phyloP scores from a whole-genome alignment of 768 basidiomycete species.

The Boletus speciosus region DNA sequence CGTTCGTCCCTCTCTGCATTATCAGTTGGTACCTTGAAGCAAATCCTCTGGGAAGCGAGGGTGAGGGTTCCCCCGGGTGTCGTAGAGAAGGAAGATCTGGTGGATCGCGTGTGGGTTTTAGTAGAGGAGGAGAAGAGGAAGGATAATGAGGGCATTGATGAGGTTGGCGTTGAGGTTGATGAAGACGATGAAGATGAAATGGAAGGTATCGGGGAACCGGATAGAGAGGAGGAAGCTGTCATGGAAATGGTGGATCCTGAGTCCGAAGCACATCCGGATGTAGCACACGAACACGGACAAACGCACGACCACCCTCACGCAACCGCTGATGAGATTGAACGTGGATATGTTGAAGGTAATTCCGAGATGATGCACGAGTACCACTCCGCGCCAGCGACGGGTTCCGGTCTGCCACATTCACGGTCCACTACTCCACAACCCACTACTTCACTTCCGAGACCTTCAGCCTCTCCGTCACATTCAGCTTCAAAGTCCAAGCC shows the following conservation, averaged over 20 bases:
- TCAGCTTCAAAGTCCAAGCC: slow-evolving; percentile 35
- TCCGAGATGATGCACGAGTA: slow-evolving; percentile 2
- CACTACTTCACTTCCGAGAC: slow-evolving; percentile 17
- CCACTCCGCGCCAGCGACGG: background rate
- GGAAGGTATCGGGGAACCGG: slow-evolving; percentile 22
- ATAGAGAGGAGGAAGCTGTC: slow-evolving; percentile 15
- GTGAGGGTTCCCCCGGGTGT: slow-evolving; percentile 51
- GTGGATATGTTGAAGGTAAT: background rate
- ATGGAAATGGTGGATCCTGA: slow-evolving; percentile 16
- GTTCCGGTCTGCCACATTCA: background rate
- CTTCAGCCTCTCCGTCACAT: slow-evolving; percentile 31
- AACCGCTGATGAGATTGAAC: background rate
- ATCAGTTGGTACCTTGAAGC: slow-evolving; percentile 71
- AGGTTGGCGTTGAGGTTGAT: slow-evolving; percentile 9
- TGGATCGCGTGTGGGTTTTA: slow-evolving; percentile 58
- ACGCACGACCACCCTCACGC: background rate
- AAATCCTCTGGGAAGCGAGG: slow-evolving; percentile 76
- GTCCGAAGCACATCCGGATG: slow-evolving; percentile 7
- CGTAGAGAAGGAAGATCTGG: slow-evolving; percentile 86
- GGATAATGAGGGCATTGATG: slow-evolving; percentile 40
- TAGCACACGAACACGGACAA: slow-evolving; percentile 1
- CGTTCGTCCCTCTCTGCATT: slow-evolving; percentile 54
- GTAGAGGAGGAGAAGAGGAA: slow-evolving; percentile 62
- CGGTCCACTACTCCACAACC: slow-evolving; percentile 13
- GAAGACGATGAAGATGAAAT: slow-evolving; percentile 26